Conservation (phyloP, 163 green algal genomes). For the Prototheca cutis region DNA sequence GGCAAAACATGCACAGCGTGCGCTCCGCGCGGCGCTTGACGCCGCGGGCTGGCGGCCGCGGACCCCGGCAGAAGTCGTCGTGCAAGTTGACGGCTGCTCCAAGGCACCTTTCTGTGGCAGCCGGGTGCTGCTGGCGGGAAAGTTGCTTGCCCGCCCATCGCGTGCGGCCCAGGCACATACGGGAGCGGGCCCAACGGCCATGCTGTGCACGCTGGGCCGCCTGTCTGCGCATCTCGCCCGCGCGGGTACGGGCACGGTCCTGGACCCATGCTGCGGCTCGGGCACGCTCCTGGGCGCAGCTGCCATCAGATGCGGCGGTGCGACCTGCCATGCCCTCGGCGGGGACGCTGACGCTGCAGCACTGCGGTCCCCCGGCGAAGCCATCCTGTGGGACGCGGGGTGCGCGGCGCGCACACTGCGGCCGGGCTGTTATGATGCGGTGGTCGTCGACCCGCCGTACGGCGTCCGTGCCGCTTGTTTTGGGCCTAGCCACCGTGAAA, state of each 20-base stretch:
- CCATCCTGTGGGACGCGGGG: background rate
- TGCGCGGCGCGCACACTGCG: background rate
- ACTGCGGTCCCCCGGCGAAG: background rate
- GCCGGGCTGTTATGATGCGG: background rate
- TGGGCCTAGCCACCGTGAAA: too few species aligned
- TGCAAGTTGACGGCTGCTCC: too few species aligned
- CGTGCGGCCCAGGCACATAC: background rate
- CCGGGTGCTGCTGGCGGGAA: background rate
- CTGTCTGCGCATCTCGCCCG: conserved; percentile 8
- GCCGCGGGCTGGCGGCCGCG: too few species aligned
- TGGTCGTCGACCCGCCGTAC: conserved; percentile 14
- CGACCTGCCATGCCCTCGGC: too few species aligned
- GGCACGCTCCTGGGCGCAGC: conserved; percentile 11
- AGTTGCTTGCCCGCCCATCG: background rate
- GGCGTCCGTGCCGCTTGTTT: conserved; percentile 16
- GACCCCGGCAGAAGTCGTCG: too few species aligned
- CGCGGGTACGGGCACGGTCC: background rate
- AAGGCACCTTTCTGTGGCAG: too few species aligned
- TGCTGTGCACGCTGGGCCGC: conserved; percentile 6
- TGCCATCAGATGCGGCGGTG: too few species aligned
- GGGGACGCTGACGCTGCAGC: background rate
- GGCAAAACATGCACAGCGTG: too few species aligned
- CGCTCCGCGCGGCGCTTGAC: too few species aligned
- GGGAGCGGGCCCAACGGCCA: conserved; percentile 8
- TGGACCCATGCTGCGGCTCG: conserved; percentile 17